These are phyloP conservation scores for Cutaneotrichosporon arboriforme DNA, from an alignment of 1,284 basidiomycete species.

Conservation along the genomic window DNA sequence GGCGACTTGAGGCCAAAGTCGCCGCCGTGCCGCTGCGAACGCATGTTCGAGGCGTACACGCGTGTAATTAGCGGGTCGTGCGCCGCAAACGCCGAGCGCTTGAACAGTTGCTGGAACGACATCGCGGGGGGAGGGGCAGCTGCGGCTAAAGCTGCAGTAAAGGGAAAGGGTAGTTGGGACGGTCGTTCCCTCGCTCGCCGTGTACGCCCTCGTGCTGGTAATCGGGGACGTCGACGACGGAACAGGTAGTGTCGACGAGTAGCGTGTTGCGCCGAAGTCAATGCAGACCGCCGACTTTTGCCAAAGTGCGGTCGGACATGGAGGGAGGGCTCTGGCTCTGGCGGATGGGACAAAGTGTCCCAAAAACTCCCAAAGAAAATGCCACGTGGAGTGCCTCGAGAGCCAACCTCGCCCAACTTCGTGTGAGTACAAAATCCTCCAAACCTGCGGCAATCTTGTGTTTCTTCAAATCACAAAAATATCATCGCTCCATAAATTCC, in stretches of 20 bases:
- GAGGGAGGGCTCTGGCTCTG: too few species aligned
- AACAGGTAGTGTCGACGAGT: neutral
- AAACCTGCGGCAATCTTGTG: neutral
- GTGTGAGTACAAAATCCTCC: conserved; percentile 7
- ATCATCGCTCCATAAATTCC: conserved; percentile 30
- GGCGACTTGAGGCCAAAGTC: conserved; percentile 47
- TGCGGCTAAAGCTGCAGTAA: too few species aligned
- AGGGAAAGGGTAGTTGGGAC: neutral
- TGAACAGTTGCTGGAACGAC: conserved; percentile 43
- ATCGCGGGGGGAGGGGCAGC: conserved; percentile 17
- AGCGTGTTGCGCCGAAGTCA: neutral
- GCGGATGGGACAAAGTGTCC: conserved; percentile 14
- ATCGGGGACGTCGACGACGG: neutral
- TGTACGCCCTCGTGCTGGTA: neutral
- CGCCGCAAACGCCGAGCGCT: conserved; percentile 38
- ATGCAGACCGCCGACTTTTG: conserved; percentile 1
- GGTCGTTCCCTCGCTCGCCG: neutral
- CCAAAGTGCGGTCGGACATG: neutral
- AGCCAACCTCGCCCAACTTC: too few species aligned
- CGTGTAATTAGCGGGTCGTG: conserved; percentile 46
- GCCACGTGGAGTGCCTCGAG: neutral
- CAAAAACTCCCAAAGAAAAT: conserved; percentile 5
- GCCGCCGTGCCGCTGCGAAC: conserved; percentile 18
- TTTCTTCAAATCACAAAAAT: conserved; percentile 21
- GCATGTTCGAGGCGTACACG: conserved; percentile 42